Conservation (phyloP, 805 yeast species). For the Tetrapisispora nanseiensis region DNA sequence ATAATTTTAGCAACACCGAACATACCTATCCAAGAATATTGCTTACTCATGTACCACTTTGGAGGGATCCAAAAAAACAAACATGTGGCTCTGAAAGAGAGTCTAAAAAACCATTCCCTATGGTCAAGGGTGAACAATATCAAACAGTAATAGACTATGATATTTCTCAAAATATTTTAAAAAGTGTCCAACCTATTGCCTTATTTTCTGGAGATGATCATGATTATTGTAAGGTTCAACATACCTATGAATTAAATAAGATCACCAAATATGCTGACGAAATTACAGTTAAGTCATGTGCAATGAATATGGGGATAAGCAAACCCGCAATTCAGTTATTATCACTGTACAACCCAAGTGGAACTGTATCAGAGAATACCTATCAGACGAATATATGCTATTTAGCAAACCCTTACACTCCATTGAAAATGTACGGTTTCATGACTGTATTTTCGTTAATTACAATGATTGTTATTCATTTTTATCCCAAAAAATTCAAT, state of each 20-base stretch:
- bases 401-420: slow-evolving; percentile 45
- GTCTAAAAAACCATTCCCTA: slow-evolving; percentile 52
- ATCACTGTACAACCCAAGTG: slow-evolving; percentile 45
- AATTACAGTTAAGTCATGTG: slow-evolving; percentile 76
- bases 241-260: slow-evolving; percentile 28
- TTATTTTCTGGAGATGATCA: slow-evolving; percentile 94
- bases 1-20: slow-evolving; percentile 26
- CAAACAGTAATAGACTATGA: slow-evolving; percentile 74
- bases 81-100: slow-evolving; percentile 75
- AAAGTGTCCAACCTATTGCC: slow-evolving; percentile 51
- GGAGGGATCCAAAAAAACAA: slow-evolving; percentile 51
- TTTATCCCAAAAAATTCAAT: slow-evolving; percentile 25
- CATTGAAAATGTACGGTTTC: slow-evolving; percentile 30
- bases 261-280: slow-evolving; percentile 43
- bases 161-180: slow-evolving; percentile 48
- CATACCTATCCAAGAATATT: slow-evolving; percentile 50
- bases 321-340: slow-evolving; percentile 82
- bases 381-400: slow-evolving; percentile 43
- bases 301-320: slow-evolving; percentile 87
- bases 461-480: slow-evolving; percentile 17
- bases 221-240: slow-evolving; percentile 79
- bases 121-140: slow-evolving; percentile 70
- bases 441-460: slow-evolving; percentile 15
- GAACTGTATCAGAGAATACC: slow-evolving; percentile 16
- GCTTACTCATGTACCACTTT: slow-evolving; percentile 82